Conservation (phyloP, 1,284 basidiomycete genomes). For the Moesziomyces sp. region DNA sequence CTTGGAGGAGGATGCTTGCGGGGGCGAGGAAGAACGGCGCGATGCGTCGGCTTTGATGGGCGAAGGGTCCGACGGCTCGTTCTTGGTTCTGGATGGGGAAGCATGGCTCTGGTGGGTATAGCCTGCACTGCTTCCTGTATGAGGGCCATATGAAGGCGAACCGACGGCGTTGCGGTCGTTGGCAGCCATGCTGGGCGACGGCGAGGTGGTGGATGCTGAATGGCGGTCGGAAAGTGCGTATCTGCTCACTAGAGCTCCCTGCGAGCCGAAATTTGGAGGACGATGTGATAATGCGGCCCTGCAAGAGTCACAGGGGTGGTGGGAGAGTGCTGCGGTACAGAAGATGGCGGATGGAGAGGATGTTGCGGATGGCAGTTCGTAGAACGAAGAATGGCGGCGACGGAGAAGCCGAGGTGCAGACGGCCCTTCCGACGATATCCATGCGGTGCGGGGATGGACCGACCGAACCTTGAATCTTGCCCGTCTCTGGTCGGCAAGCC, state of each 20-base stretch:
- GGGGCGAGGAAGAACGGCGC: constrained; percentile 7
- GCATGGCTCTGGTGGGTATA: constrained; percentile 2
- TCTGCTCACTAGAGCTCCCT: constrained; percentile 4
- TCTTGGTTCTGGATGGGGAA: constrained; percentile 14
- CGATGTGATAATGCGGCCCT: not conserved
- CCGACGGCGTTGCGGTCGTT: constrained; percentile 11
- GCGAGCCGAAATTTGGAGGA: not conserved
- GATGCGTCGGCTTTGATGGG: constrained; percentile 34
- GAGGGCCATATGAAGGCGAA: constrained; percentile 7
- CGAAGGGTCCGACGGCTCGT: constrained; percentile 31
- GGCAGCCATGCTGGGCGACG: constrained; percentile 10
- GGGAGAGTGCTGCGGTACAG: no score
- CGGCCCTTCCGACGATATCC: not conserved
- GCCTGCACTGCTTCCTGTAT: not conserved
- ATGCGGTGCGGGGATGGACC: not conserved
- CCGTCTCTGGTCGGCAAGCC: not conserved
- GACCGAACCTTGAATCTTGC: not conserved
- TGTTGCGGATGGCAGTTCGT: not conserved
- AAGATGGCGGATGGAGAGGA: not conserved
- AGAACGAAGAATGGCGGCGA: not conserved
- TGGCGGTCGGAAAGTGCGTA: constrained; percentile 6
- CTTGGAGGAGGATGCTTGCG: constrained; percentile 8
- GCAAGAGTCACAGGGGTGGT: no score
- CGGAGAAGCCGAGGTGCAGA: not conserved
- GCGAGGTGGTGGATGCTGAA: not conserved